Evolutionary conservation across 371 early-diverging fungal species (phyloP).

Genomic region (Apophysomyces variabilis): DNA sequence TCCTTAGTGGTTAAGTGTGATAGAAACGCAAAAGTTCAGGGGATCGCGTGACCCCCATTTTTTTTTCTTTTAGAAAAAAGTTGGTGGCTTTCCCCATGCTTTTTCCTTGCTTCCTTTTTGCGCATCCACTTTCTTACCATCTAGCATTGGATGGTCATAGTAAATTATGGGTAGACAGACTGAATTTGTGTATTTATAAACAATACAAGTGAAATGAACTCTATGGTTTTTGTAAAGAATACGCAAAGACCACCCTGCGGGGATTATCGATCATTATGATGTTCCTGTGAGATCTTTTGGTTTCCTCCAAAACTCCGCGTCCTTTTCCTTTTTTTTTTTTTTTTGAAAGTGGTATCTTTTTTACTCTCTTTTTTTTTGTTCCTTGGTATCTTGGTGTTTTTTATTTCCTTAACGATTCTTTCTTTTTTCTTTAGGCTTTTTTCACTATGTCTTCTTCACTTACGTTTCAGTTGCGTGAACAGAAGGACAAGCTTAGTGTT

Average conservation of each 20-base stretch:
- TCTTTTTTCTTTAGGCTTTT: background rate
- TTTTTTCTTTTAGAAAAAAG: background rate
- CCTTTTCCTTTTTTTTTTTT: background rate
- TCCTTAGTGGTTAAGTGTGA: no score
- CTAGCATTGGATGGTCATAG: no score
- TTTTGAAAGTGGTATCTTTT: background rate
- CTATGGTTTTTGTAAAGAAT: background rate
- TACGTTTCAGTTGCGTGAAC: constrained; percentile 47
- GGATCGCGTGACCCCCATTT: constrained; percentile 1
- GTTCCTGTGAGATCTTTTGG: no score
- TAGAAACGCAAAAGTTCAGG: background rate
- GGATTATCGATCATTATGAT: background rate
- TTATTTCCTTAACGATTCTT: constrained; percentile 11
- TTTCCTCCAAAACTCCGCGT: constrained; percentile 6
- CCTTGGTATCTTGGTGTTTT: background rate
- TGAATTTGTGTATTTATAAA: no score
- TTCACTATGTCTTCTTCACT: constrained; percentile 49
- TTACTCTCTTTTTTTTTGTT: background rate
- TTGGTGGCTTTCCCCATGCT: background rate
- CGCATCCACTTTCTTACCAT: background rate
- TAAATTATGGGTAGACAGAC: no score
- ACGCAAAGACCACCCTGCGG: background rate
- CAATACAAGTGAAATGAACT: no score
- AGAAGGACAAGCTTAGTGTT: constrained; percentile 24
- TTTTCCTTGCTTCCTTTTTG: background rate